Evolutionary conservation across 495 filamentous ascomycete species (phyloP), one percentile per base, ranked within the genome.

Genomic region (Penicillium daleae): DNA sequence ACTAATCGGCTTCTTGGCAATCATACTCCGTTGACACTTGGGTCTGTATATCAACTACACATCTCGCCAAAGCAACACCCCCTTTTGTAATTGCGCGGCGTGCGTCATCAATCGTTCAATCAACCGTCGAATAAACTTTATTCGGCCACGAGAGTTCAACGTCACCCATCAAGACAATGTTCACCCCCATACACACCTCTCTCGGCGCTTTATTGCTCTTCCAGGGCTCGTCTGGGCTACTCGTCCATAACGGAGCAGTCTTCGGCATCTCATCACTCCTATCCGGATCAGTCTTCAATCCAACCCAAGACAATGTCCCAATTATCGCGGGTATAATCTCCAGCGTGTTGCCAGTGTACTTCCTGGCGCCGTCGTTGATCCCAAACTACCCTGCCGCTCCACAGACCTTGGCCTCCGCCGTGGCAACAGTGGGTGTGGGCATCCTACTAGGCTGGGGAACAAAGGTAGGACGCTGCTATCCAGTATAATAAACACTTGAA

Each of bases 131-230:
- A 26, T 33, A 65, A 66, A 68, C 53, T 65, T 63, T 65, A 55
- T 64, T 65, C 44, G 3, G 37, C 26, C 35, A 26, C 52, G 27
- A 26, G 17, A 33, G 6, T 7, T 40, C 39, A 39, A 17, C 22
- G 4, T 52, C 56, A 29, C 32, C 27, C 17, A 63, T 22, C 27
- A 19, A n/a, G 29, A 60, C 24, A 26, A 87, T 87, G 85, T 87
- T 87, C 65, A 87, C 85, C 0, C 84, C 85, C 0, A 55, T 87
- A 12, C 77, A 86, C 57, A 85, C 85, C 7, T 76, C 81, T 10
- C 60, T 86, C 12, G 85, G 85, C 5, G 84, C 85, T 1, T 59
- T 86, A 2, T 67, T 88, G 39, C 75, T 88, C 49, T 82, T 81
- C 65, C 79, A 84, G 57, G 76, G 80, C 35, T 84, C 83, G 0